Evolutionary conservation across 176 grass and related monocot genomes (phyloP), one percentile per base, ranked within the genome.

Genomic region (Aegilops sharonensis): DNA sequence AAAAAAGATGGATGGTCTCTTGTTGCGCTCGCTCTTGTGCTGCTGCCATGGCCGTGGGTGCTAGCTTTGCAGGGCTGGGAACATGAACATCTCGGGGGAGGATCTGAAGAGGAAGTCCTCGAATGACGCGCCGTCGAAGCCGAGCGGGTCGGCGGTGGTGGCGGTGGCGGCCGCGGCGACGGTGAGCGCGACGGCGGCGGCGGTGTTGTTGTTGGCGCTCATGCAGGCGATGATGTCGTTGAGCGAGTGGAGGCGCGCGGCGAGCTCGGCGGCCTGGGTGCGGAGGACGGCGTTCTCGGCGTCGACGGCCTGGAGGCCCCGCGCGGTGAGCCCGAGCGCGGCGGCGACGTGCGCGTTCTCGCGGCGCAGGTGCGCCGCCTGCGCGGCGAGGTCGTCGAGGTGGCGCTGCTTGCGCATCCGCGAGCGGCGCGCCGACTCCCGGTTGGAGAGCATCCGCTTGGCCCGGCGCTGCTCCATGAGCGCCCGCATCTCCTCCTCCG

Each of bases 371-470:
- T 91, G 92, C 4, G 88, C 78, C 7, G 81, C 83, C 89, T 99
- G 94, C 31, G 94, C 87, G 9, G 45, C 85, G 52, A 99, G 89
- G 43, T 96, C 94, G 75, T 96, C 94, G 56, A 99, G 80, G 80
- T 97, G 97, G 54, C 93, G 90, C 89, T 99, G 97, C 84, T 99
- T 99, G 20, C 97, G 89, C 92, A 92, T 89, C 82, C 97, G 79
- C 56, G 97, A 99, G 78, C 94, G 88, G 12, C 94, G 88, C 25
- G 94, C 97, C 0, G 97, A 99, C 78, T 99, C 97, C 15, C 94
- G 89, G 87, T 99, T 99, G 8, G 97, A 99, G 12, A 91, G 85
- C 97, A 94, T 99, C 68, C 94, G 80, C 84, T 96, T 94, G 5
- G 91, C 90, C 80, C 89, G 90, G 30, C 91, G 91, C 77, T 91